Conservation (phyloP, 495 filamentous ascomycete genomes). For the Aspergillus coremiiformis region DNA sequence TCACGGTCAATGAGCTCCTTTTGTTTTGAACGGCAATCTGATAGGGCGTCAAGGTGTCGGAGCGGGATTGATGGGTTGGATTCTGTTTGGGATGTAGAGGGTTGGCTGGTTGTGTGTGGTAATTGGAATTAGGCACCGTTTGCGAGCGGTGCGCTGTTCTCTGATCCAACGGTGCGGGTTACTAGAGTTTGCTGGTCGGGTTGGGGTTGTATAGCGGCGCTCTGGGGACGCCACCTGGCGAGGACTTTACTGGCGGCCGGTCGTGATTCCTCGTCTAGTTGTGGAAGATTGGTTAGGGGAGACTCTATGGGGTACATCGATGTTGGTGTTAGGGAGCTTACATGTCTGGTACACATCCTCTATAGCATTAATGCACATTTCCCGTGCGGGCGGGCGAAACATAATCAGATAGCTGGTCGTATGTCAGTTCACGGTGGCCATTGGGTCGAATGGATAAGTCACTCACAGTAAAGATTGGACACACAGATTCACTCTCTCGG, state of each 20-base stretch:
- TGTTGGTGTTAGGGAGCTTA: constrained; percentile 13
- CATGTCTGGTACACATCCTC: constrained; percentile 77
- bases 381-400: constrained; percentile 74
- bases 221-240: constrained; percentile 36
- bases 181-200: constrained; percentile 8
- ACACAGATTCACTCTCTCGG: constrained; percentile 62
- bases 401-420: constrained; percentile 65
- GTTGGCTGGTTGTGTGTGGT: neutral
- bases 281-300: constrained; percentile 10
- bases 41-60: neutral
- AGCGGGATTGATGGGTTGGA: neutral
- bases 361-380: constrained; percentile 72
- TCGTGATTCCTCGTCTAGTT: constrained; percentile 39
- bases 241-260: constrained; percentile 39
- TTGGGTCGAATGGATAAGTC: neutral
- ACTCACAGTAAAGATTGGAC: constrained; percentile 55
- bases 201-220: constrained; percentile 7
- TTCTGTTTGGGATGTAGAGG: neutral
- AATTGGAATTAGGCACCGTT: neutral
- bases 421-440: constrained; percentile 7
- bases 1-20: neutral
- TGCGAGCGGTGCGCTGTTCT: neutral
- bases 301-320: neutral
- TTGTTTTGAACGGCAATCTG: neutral
- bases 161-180: constrained; percentile 6